Percentiles rank a stretch among this genome's conserved stretches.
phyloP scores from a whole-genome alignment of 2,329 filamentous ascomycete species.

The Ilyonectria mors-panacis region DNA sequence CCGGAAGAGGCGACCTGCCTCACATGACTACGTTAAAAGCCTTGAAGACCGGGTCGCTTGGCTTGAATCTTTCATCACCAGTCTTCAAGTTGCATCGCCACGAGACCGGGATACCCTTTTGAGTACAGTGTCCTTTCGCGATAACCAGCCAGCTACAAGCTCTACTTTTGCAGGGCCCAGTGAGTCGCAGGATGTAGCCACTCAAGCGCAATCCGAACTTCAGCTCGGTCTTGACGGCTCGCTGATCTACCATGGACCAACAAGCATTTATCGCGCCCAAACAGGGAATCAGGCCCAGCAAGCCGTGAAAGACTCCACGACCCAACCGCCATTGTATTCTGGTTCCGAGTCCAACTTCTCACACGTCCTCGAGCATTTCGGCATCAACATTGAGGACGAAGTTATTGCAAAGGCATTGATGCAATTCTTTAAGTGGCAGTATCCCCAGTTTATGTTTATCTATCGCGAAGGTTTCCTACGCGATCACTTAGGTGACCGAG shows the following conservation, averaged over 20 bases:
- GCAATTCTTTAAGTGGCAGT: conserved; percentile 50
- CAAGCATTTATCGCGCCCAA: conserved; percentile 46
- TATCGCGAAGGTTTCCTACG: conserved; percentile 49
- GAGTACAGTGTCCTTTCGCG: conserved; percentile 16
- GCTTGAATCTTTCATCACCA: conserved; percentile 34
- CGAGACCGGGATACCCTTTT: conserved; percentile 23
- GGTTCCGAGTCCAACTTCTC: conserved; percentile 32
- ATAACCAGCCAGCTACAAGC: background rate
- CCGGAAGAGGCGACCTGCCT: conserved; percentile 30
- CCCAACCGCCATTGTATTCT: conserved; percentile 10
- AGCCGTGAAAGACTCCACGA: conserved; percentile 5
- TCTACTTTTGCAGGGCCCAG: background rate
- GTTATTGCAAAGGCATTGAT: conserved; percentile 38
- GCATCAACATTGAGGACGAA: conserved; percentile 41
- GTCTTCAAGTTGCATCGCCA: conserved; percentile 24
- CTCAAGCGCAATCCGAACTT: conserved; percentile 14
- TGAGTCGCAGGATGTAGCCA: background rate
- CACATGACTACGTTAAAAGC: conserved; percentile 41
- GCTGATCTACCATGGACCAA: conserved; percentile 40
- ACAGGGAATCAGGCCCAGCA: conserved; percentile 21
- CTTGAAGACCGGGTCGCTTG: conserved; percentile 42
- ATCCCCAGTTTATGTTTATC: conserved; percentile 52
- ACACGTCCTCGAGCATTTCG: conserved; percentile 42
- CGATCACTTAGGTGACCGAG: conserved; percentile 41
- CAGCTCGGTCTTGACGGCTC: conserved; percentile 31